These are phyloP conservation scores for Neophaeococcomyces aloes DNA, from an alignment of 2,329 filamentous ascomycete species.

Conservation along the genomic window DNA sequence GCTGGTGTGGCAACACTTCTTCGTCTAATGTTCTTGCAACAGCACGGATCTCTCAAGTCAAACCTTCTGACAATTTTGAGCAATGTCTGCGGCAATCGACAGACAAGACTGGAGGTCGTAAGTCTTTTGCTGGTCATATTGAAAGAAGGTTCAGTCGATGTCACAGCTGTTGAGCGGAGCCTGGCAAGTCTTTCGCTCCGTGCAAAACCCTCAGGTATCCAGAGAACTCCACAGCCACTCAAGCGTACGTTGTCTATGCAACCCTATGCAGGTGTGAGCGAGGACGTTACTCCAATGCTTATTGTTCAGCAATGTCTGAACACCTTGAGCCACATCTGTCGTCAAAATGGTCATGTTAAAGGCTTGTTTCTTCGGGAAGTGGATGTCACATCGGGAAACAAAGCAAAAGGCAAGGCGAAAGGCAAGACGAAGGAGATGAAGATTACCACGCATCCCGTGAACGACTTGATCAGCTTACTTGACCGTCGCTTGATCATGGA, in stretches of 20 bases:
- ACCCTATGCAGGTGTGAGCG: slow-evolving; percentile 48
- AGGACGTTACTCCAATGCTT: slow-evolving; percentile 85
- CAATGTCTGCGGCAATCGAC: slow-evolving; percentile 91
- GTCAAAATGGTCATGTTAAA: slow-evolving; percentile 75
- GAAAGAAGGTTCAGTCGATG: slow-evolving; percentile 88
- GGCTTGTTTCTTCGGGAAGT: slow-evolving; percentile 93
- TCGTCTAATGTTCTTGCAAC: slow-evolving; percentile 95
- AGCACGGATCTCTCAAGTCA: slow-evolving; percentile 73
- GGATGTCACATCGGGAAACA: slow-evolving; percentile 66
- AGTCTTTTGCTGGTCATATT: slow-evolving; percentile 86
- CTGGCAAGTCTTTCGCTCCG: slow-evolving; percentile 87
- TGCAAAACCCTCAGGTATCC: slow-evolving; percentile 66
- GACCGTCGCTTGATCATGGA: slow-evolving; percentile 95
- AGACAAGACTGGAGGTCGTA: slow-evolving; percentile 87
- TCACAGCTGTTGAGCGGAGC: slow-evolving; percentile 87
- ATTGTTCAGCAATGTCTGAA: slow-evolving; percentile 92
- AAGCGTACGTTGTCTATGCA: slow-evolving; percentile 64
- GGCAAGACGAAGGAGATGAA: slow-evolving; percentile 79
- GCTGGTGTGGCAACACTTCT: slow-evolving; percentile 89
- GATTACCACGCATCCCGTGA: slow-evolving; percentile 79
- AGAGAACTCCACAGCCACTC: slow-evolving; percentile 70
- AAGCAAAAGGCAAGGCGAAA: slow-evolving; percentile 64
- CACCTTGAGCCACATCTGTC: slow-evolving; percentile 70
- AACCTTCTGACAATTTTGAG: slow-evolving; percentile 79
- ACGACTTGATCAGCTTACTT: slow-evolving; percentile 74